A percentile compares a stretch with the other conserved stretches of the same genome.
phyloP scores from a whole-genome alignment of 2,329 filamentous ascomycete species.

The Hirsutella thompsonii region DNA sequence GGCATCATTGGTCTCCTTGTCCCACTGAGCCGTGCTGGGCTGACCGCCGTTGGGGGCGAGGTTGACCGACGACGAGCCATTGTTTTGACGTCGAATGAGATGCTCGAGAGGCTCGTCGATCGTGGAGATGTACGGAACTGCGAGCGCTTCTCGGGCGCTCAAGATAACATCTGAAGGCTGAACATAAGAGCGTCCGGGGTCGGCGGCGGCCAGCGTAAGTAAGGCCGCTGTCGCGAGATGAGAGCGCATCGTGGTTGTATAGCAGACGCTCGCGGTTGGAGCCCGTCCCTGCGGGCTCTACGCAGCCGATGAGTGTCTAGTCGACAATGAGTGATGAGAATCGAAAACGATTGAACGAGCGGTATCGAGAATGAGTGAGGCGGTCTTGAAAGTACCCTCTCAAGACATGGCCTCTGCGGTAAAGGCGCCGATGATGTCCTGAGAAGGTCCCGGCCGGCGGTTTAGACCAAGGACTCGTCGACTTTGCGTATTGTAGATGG shows the following conservation, averaged over 20 bases:
- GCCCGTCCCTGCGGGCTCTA: neutral
- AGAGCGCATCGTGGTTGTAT: neutral
- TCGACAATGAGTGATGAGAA: neutral
- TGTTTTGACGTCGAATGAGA: conserved; percentile 3
- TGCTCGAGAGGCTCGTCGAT: neutral
- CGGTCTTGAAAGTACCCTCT: too few relatives aligned
- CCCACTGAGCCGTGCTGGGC: conserved; percentile 43
- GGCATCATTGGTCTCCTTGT: conserved; percentile 38
- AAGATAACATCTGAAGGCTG: conserved; percentile 9
- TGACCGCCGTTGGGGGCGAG: conserved; percentile 26
- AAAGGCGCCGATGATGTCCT: too few relatives aligned
- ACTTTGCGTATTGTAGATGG: too few relatives aligned
- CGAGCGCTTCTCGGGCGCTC: conserved; percentile 16
- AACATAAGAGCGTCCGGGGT: conserved; percentile 4
- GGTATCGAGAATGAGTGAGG: too few relatives aligned
- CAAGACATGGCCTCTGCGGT: too few relatives aligned
- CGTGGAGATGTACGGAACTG: conserved; percentile 13
- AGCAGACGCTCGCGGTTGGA: neutral
- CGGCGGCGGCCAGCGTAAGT: conserved; percentile 1
- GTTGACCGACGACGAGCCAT: conserved; percentile 11
- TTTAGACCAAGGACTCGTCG: too few relatives aligned
- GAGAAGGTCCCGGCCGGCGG: too few relatives aligned
- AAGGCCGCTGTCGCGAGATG: neutral
- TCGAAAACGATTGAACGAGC: too few relatives aligned
- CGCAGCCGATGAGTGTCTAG: neutral